Evolutionary conservation across 139 green algal genomes (phyloP), one percentile per base, ranked within the genome.

Genomic region (Spirogloea muscicola): DNA sequence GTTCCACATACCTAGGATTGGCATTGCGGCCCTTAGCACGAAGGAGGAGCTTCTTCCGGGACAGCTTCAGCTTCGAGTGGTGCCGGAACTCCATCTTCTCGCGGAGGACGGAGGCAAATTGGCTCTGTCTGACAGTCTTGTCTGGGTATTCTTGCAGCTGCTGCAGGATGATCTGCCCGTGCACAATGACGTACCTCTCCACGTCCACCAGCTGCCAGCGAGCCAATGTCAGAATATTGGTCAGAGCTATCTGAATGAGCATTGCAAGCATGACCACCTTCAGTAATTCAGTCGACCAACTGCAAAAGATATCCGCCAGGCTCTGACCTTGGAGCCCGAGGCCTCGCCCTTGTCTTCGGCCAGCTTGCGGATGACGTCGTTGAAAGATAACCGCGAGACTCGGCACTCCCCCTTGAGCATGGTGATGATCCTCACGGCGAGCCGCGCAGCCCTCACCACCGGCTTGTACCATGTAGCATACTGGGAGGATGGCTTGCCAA

Each of bases 91-190:
- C 68, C 86, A 97, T 92, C 31, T 71, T 76, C n/a, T 85, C 70
- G 49, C 78, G 80, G 41, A 98, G 88, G 27, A 58, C 68, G 2
- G 38, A 62, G 3, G 83, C 87, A 85, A 98, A 96, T 3, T 87
- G 86, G 36, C 74, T 82, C 21, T 72, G 74, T 34, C 86, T 78
- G 38, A 98, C 81, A 1, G 78, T 82, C 43, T 85, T 83, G 31
- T 83, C 76, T 2, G 92, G 91, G 74, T 85, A 96, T 68, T 88
- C 68, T 38, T 82, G 81, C 74, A 96, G 88, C 84, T 93, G 88
- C 72, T 91, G 92, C 16, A 96, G 69, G n/a, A 98, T 80, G 85
- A 98, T 95, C 77, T 96, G 90, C 33, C 89, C 93, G 79, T 98
- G 93, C 36, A 96, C 91, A 49, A 92, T 85, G 27, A 98, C 42